phyloP scores from a whole-genome alignment of 495 filamentous ascomycete species.

The Tuber calosporum region DNA sequence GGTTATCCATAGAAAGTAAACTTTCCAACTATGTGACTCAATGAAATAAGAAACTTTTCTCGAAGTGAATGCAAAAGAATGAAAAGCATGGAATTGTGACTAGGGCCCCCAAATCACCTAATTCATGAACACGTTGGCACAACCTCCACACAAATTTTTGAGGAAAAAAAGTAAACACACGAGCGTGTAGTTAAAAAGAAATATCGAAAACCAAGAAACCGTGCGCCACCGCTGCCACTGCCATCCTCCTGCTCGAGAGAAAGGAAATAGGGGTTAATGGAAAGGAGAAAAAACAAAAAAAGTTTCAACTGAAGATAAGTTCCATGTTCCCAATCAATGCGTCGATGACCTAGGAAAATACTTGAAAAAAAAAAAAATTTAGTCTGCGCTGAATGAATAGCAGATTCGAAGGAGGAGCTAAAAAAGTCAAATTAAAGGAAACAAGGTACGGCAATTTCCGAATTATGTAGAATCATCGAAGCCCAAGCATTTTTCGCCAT shows the following conservation, averaged over 20 bases:
- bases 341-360: slow-evolving; percentile 2
- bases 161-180: slow-evolving; percentile 8
- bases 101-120: not conserved
- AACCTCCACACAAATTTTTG: not conserved
- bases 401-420: slow-evolving; percentile 10
- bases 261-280: slow-evolving; percentile 8
- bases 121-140: slow-evolving; percentile 6
- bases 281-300: too few species aligned
- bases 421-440: not conserved
- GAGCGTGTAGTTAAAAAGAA: slow-evolving; percentile 36
- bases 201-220: slow-evolving; percentile 24
- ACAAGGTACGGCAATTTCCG: not conserved
- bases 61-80: not conserved
- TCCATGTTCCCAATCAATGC: not conserved
- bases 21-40: not conserved
- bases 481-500: slow-evolving; percentile 36
- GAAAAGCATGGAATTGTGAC: not conserved
- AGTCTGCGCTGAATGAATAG: slow-evolving; percentile 15
- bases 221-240: slow-evolving; percentile 30
- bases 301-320: slow-evolving; percentile 11
- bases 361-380: slow-evolving; percentile 1
- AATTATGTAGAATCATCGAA: slow-evolving; percentile 18
- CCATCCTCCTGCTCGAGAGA: slow-evolving; percentile 13
- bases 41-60: not conserved
- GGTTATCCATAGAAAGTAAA: not conserved